A percentile compares a stretch with the other conserved stretches of the same genome.
Conservation (phyloP, 345 rosid genomes). For the Ceriops decandra region DNA sequence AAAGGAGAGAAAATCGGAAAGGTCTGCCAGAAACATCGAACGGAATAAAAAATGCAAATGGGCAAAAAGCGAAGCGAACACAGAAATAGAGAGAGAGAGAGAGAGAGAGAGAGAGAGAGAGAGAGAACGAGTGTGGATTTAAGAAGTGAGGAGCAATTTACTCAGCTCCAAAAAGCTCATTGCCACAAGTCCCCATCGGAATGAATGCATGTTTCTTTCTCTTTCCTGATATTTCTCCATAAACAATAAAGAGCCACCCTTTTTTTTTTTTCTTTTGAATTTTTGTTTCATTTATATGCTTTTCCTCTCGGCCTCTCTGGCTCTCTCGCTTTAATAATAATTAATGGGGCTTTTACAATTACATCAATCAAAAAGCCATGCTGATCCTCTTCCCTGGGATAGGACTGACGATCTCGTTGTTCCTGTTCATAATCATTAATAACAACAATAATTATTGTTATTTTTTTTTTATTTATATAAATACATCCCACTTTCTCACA, state of each 20-base stretch:
- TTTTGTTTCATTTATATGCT: too few relatives aligned
- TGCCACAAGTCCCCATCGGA: constrained; percentile 32
- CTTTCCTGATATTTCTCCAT: neutral
- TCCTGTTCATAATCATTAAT: too few relatives aligned
- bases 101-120: neutral
- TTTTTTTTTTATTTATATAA: too few relatives aligned
- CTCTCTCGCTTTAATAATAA: too few relatives aligned
- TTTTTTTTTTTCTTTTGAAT: neutral
- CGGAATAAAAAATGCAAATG: constrained; percentile 8
- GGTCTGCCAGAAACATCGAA: constrained; percentile 4
- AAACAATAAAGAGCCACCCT: neutral
- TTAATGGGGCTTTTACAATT: neutral
- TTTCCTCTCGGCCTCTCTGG: too few relatives aligned
- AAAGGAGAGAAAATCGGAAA: constrained; percentile 9
- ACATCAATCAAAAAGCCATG: too few relatives aligned
- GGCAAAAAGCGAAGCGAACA: constrained; percentile 10
- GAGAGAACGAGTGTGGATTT: constrained; percentile 13
- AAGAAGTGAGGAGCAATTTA: constrained; percentile 11
- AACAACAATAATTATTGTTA: too few relatives aligned
- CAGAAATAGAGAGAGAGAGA: too few relatives aligned
- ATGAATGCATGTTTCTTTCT: constrained; percentile 23
- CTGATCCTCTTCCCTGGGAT: constrained; percentile 3
- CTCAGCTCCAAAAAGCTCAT: constrained; percentile 18
- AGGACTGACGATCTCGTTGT: constrained; percentile 13
- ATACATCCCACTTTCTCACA: too few relatives aligned